These are phyloP conservation scores for Ustilago hordei DNA, from an alignment of 1,284 basidiomycete species.

Conservation along the genomic window DNA sequence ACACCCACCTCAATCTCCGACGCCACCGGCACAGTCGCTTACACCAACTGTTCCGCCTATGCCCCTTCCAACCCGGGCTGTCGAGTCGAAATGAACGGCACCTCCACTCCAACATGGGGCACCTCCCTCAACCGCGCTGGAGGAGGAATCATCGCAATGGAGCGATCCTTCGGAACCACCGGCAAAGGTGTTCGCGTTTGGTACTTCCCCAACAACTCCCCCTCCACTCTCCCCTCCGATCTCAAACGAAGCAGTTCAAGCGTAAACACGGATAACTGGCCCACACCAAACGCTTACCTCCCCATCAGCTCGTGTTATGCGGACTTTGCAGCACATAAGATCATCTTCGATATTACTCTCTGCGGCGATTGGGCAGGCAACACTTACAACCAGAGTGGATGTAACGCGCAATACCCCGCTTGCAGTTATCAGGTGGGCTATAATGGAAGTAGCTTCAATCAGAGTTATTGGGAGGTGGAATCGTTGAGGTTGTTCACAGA, in stretches of 20 bases:
- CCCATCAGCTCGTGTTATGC: slow-evolving; percentile 55
- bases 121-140: slow-evolving; percentile 54
- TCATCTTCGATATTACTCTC: slow-evolving; percentile 65
- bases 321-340: slow-evolving; percentile 59
- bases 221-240: slow-evolving; percentile 48
- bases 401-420: slow-evolving; percentile 47
- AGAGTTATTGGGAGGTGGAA: slow-evolving; percentile 62
- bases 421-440: slow-evolving; percentile 59
- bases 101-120: slow-evolving; percentile 58
- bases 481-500: slow-evolving; percentile 53
- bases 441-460: slow-evolving; percentile 53
- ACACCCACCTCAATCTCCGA: slow-evolving; percentile 25
- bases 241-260: slow-evolving; percentile 36
- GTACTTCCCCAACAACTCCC: slow-evolving; percentile 55
- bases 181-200: slow-evolving; percentile 66
- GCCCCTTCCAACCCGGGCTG: slow-evolving; percentile 56
- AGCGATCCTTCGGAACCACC: slow-evolving; percentile 58
- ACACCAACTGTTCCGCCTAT: slow-evolving; percentile 58
- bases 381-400: slow-evolving; percentile 51
- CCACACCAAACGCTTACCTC: slow-evolving; percentile 57
- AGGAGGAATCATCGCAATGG: slow-evolving; percentile 66
- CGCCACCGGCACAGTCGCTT: slow-evolving; percentile 48
- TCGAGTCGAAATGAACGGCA: slow-evolving; percentile 58
- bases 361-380: slow-evolving; percentile 63
- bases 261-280: slow-evolving; percentile 58